phyloP scores from a whole-genome alignment of 352 stramenopile genomes.

The Globisporangium ultimum region DNA sequence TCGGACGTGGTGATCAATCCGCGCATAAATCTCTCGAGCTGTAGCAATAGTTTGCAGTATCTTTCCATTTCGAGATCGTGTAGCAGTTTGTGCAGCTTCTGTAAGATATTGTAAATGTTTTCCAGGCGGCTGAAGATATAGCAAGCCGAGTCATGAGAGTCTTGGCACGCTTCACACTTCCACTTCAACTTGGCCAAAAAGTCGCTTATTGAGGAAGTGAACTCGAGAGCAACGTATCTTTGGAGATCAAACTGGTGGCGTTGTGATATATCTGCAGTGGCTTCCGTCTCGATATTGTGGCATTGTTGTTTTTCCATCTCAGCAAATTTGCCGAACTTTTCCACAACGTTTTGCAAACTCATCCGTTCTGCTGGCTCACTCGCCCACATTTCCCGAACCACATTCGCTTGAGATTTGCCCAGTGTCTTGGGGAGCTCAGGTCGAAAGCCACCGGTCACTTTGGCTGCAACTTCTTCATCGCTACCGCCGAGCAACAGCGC shows the following conservation, averaged over 20 bases:
- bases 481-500: background rate
- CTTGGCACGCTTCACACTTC: background rate
- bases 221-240: too few species aligned
- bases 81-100: background rate
- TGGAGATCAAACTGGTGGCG: too few species aligned
- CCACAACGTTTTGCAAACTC: background rate
- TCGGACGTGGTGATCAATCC: slow-evolving; percentile 3
- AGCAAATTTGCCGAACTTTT: background rate
- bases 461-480: background rate
- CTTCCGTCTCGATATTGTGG: too few species aligned
- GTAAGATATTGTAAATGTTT: background rate
- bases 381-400: background rate
- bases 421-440: background rate
- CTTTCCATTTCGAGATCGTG: background rate
- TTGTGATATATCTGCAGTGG: too few species aligned
- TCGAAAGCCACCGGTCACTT: background rate
- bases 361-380: background rate
- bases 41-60: slow-evolving; percentile 6
- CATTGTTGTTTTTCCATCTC: background rate
- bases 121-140: slow-evolving; percentile 1
- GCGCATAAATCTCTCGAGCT: slow-evolving; percentile 1
- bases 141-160: background rate
- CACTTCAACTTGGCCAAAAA: background rate
- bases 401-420: background rate
- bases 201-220: background rate